Conservation (phyloP, 2,329 filamentous ascomycete species). For the Pseudodiploospora longispora region DNA sequence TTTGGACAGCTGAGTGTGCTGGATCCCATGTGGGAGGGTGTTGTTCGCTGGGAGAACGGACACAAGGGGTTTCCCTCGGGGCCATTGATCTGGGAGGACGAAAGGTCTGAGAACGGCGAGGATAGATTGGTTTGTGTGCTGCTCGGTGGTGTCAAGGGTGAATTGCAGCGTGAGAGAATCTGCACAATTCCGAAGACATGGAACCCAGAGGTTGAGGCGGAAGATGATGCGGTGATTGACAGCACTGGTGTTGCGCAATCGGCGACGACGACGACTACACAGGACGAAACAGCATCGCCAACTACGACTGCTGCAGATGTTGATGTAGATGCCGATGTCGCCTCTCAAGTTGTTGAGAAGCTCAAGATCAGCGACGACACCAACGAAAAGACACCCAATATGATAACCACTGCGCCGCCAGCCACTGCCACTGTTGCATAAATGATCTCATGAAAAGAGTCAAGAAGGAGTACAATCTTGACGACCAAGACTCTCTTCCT, state of each 20-base stretch:
- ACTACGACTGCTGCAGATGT: constrained; percentile 11
- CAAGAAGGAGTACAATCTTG: too few relatives aligned
- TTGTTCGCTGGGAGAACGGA: constrained; percentile 45
- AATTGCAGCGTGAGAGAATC: constrained; percentile 37
- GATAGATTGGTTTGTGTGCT: constrained; percentile 44
- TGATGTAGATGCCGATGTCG: constrained; percentile 21
- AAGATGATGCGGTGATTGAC: constrained; percentile 4
- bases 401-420: constrained; percentile 1
- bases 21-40: constrained; percentile 51
- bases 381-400: constrained; percentile 1
- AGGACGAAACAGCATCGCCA: constrained; percentile 3
- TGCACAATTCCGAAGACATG: constrained; percentile 42
- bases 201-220: constrained; percentile 2
- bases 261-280: constrained; percentile 5
- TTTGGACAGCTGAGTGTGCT: constrained; percentile 69
- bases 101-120: constrained; percentile 31
- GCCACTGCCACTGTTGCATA: constrained; percentile 1
- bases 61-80: constrained; percentile 46
- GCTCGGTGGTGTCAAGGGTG: constrained; percentile 39
- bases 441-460: background rate
- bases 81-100: constrained; percentile 50
- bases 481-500: too few relatives aligned
- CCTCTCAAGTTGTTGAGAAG: constrained; percentile 22
- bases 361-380: constrained; percentile 22
- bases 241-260: background rate